Evolutionary conservation across 192 early-diverging fungal species (phyloP), one percentile per base, ranked within the genome.

Genomic region (Oehlia diaphana): DNA sequence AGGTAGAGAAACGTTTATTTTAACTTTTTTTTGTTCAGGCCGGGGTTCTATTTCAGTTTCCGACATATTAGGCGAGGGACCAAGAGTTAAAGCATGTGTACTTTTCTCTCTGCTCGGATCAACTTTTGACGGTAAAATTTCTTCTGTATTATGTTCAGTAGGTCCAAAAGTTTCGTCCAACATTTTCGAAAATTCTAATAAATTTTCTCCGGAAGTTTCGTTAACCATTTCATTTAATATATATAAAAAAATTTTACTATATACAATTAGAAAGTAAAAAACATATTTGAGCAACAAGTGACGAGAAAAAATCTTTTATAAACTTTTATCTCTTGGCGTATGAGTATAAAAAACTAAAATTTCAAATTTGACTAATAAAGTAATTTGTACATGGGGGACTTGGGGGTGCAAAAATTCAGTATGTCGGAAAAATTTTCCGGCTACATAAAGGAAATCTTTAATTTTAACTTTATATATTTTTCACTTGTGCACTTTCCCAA

Each of bases 181-280:
- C n/a, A 47, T 49, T 77, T 63, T 77, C 7, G 76, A 49, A 66
- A 67, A 77, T 49, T 77, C 76, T 47, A 77, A 42, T 13, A 77
- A 67, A 50, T 21, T 74, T 62, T 77, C 76, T 31, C 21, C 76
- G 16, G 74, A 47, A 39, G 13, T 47, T 61, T 75, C 74, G 21
- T 35, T 75, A 12, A 75, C 74, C 74, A 75, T 75, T 63, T 23
- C 53, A 42, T 70, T 8, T 69, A 69, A 63, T 33, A 31, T 4
- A 53, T 53, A 16, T 16, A 31, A 53, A 53, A 16, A 53, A 53
- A 53, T 14, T 16, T 53, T 53, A 53, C 50, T 53, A 53, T 53
- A 16, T 53, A 53, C 50, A 53, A 12, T 53, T 53, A 53, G 19
- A 53, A 53, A 53, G 16, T 53, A 53, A 53, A 16, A 53, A 16